A percentile compares a stretch with the other conserved stretches of the same genome.
phyloP scores from a whole-genome alignment of 2,329 filamentous ascomycete genomes.

The Hypoxylon sp. region DNA sequence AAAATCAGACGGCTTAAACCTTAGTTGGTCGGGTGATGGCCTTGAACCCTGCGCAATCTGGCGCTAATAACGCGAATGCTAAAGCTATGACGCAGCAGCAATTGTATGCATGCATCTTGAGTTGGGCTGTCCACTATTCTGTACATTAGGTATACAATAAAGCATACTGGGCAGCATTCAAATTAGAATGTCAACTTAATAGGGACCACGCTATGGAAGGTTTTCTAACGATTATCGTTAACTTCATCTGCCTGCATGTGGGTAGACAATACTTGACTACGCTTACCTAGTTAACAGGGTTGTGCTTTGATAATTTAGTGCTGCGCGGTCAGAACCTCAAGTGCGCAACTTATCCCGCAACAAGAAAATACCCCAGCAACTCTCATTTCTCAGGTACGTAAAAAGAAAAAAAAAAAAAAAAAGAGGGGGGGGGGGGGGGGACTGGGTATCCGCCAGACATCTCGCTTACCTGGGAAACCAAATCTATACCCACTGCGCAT shows the following conservation, averaged over 20 bases:
- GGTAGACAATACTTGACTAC: too few species aligned
- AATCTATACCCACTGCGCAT: neutral
- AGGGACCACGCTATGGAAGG: neutral
- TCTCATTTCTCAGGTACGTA: conserved; percentile 8
- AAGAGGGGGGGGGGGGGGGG: neutral
- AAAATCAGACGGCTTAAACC: conserved; percentile 2
- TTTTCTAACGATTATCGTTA: neutral
- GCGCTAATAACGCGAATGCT: conserved; percentile 22
- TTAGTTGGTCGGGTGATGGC: conserved; percentile 22
- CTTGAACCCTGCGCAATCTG: conserved; percentile 1
- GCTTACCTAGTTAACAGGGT: too few species aligned
- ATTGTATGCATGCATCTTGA: neutral
- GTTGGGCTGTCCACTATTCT: too few species aligned
- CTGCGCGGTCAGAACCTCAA: neutral
- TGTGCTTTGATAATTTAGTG: neutral
- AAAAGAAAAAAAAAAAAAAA: neutral
- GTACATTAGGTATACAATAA: too few species aligned
- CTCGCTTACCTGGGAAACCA: conserved; percentile 9
- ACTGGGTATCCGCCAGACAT: conserved; percentile 13
- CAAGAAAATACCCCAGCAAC: conserved; percentile 20
- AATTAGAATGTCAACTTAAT: neutral
- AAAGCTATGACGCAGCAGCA: conserved; percentile 31
- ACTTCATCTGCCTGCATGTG: neutral
- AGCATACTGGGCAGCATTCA: too few species aligned
- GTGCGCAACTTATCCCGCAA: conserved; percentile 12